These are phyloP conservation scores for Saccharomycopsis hybrid DNA, from an alignment of 1,139 yeast genomes.

Conservation along the genomic window DNA sequence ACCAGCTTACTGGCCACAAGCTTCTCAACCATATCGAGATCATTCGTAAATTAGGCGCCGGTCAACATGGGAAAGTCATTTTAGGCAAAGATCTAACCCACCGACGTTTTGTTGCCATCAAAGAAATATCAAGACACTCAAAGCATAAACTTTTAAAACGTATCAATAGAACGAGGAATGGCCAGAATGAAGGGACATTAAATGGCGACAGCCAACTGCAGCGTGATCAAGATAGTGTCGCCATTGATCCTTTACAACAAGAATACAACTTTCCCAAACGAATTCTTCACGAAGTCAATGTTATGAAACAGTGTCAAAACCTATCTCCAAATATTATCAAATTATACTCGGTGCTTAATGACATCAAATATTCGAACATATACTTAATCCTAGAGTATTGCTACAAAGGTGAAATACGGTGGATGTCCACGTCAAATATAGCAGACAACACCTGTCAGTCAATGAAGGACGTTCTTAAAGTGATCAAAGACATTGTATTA, in stretches of 20 bases:
- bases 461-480: conserved; percentile 37
- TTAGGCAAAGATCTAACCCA: conserved; percentile 48
- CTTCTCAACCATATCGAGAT: conserved; percentile 55
- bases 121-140: conserved; percentile 51
- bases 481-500: conserved; percentile 37
- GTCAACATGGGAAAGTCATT: conserved; percentile 70
- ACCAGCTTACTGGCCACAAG: conserved; percentile 21
- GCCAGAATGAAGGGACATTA: neutral
- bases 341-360: conserved; percentile 43
- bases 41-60: conserved; percentile 52
- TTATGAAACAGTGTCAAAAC: conserved; percentile 42
- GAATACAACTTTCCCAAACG: conserved; percentile 27
- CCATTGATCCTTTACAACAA: neutral
- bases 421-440: conserved; percentile 10
- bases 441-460: conserved; percentile 19
- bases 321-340: conserved; percentile 46
- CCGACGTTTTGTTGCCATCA: conserved; percentile 52
- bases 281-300: conserved; percentile 43
- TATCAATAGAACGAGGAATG: conserved; percentile 17
- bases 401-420: conserved; percentile 38
- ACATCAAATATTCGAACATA: conserved; percentile 43
- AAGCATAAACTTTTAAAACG: conserved; percentile 33
- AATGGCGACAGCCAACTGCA: conserved; percentile 8
- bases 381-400: conserved; percentile 46
- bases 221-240: conserved; percentile 25